A percentile compares a stretch with the other conserved stretches of the same genome.
phyloP scores from a whole-genome alignment of 2,329 filamentous ascomycete species.

The Nemania abortiva region DNA sequence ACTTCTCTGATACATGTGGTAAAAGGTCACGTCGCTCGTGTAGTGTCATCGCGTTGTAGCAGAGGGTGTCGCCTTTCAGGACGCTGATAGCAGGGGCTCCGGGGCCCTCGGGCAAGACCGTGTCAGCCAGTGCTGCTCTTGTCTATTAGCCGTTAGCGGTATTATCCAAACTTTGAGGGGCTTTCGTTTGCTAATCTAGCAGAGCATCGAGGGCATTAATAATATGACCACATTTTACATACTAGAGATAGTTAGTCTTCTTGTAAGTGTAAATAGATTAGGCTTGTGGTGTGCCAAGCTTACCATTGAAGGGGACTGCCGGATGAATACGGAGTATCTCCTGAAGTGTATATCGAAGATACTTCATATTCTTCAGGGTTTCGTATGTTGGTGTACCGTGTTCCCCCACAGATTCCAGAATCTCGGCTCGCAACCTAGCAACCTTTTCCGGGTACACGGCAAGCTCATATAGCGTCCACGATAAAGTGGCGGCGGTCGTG shows the following conservation, averaged over 20 bases:
- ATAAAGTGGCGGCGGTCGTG: slow-evolving; percentile 74
- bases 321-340: slow-evolving; percentile 59
- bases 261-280: background rate
- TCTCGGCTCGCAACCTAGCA: slow-evolving; percentile 70
- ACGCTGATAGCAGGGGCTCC: slow-evolving; percentile 36
- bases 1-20: slow-evolving; percentile 34
- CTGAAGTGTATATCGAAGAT: slow-evolving; percentile 58
- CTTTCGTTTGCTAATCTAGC: background rate
- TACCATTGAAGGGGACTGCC: slow-evolving; percentile 58
- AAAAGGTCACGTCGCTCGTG: slow-evolving; percentile 41
- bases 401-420: slow-evolving; percentile 65
- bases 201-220: background rate
- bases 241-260: slow-evolving; percentile 27
- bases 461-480: slow-evolving; percentile 75
- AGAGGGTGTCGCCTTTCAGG: slow-evolving; percentile 37
- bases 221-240: background rate
- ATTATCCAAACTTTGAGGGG: background rate
- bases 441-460: slow-evolving; percentile 68
- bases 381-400: slow-evolving; percentile 65
- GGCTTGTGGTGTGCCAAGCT: slow-evolving; percentile 1
- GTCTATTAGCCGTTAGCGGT: slow-evolving; percentile 36
- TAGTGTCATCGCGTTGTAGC: slow-evolving; percentile 31
- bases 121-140: slow-evolving; percentile 55
- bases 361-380: slow-evolving; percentile 77
- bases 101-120: slow-evolving; percentile 50